A percentile compares a stretch with the other conserved stretches of the same genome.
Conservation (phyloP, 495 filamentous ascomycete genomes). For the Antarctomyces pellizariae region DNA sequence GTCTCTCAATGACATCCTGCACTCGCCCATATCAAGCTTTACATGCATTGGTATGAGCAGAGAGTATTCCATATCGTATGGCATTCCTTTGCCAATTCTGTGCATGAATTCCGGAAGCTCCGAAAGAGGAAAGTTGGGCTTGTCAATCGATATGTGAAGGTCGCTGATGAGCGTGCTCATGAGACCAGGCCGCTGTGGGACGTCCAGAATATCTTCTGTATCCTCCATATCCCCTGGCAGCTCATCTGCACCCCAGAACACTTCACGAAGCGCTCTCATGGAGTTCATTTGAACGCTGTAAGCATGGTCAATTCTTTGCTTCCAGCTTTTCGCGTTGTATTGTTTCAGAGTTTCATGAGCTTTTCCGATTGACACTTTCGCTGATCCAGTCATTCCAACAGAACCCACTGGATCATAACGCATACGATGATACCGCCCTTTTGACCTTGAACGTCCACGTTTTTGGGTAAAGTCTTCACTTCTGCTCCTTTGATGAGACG, state of each 20-base stretch:
- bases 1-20: constrained; percentile 60
- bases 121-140: constrained; percentile 67
- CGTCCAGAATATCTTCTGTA: constrained; percentile 61
- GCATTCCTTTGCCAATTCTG: constrained; percentile 86
- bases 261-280: constrained; percentile 54
- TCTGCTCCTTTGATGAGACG: constrained; percentile 23
- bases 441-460: constrained; percentile 11
- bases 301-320: constrained; percentile 62
- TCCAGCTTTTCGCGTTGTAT: constrained; percentile 81
- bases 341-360: constrained; percentile 52
- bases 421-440: constrained; percentile 12
- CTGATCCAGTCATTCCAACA: constrained; percentile 36
- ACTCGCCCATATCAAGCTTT: constrained; percentile 80
- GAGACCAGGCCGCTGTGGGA: constrained; percentile 68
- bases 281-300: constrained; percentile 42
- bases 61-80: constrained; percentile 67
- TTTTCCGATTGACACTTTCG: constrained; percentile 45
- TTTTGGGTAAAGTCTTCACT: constrained; percentile 22
- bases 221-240: constrained; percentile 60
- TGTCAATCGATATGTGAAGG: constrained; percentile 67
- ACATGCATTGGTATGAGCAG: constrained; percentile 78
- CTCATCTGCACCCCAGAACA: constrained; percentile 70
- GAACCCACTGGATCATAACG: constrained; percentile 61
- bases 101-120: constrained; percentile 68
- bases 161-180: constrained; percentile 67